Conservation (phyloP, 306 rosid genomes). For the Rubus parviflorus region DNA sequence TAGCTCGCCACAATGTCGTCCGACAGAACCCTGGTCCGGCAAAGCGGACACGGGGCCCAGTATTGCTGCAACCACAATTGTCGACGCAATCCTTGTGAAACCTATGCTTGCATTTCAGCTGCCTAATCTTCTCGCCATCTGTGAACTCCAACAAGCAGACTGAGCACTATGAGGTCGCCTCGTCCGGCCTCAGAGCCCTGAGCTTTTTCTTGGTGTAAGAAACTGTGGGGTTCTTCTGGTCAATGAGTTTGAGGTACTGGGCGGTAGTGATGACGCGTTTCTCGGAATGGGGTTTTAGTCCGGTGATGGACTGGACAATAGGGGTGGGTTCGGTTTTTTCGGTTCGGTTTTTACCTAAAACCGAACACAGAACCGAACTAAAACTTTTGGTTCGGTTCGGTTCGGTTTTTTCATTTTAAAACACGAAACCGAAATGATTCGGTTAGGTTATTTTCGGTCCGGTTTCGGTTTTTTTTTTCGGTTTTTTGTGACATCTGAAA, state of each 20-base stretch:
- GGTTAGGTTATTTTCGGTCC: too few relatives aligned
- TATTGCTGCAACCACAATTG: conserved; percentile 69
- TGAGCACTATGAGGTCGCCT: conserved; percentile 44
- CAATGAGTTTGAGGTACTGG: conserved; percentile 69
- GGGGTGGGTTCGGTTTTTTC: too few relatives aligned
- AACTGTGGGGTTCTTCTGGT: conserved; percentile 63
- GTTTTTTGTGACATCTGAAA: too few relatives aligned
- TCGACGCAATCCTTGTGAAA: conserved; percentile 86
- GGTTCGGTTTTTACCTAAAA: too few relatives aligned
- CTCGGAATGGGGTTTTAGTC: conserved; percentile 39
- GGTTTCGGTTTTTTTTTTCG: too few relatives aligned
- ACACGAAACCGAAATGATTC: too few relatives aligned
- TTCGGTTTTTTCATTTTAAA: too few relatives aligned
- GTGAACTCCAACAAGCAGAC: conserved; percentile 77
- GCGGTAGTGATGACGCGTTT: conserved; percentile 49
- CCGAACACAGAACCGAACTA: too few relatives aligned
- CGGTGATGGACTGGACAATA: conserved; percentile 39
- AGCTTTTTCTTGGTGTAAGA: conserved; percentile 26
- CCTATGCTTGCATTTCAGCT: conserved; percentile 67
- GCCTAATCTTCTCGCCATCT: conserved; percentile 72
- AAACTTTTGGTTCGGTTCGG: too few relatives aligned
- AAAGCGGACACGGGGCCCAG: conserved; percentile 86
- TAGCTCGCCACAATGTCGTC: conserved; percentile 61
- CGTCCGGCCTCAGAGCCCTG: not conserved
- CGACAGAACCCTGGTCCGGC: conserved; percentile 68